phyloP scores from a whole-genome alignment of 257 asterid genomes.

The Vinca minor region DNA sequence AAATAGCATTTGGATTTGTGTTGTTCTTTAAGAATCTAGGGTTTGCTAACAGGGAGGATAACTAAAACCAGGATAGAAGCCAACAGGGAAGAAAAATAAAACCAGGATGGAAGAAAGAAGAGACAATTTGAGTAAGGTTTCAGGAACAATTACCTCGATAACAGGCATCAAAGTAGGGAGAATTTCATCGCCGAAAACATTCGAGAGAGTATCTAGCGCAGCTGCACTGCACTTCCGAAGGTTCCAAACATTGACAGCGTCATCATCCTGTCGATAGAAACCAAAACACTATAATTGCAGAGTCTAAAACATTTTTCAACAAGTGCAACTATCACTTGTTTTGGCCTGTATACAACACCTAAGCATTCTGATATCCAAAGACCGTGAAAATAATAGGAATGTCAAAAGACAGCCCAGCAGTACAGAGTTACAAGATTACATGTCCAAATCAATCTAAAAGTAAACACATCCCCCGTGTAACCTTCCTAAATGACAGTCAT shows the following conservation, averaged over 20 bases:
- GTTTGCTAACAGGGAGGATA: no score
- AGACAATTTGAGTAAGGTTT: background rate
- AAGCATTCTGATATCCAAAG: background rate
- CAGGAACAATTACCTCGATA: conserved; percentile 44
- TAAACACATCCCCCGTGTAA: background rate
- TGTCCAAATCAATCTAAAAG: background rate
- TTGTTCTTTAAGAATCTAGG: no score
- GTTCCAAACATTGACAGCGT: conserved; percentile 82
- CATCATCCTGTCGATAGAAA: conserved; percentile 36
- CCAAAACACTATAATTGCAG: background rate
- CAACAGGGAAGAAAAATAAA: background rate
- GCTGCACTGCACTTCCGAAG: conserved; percentile 85
- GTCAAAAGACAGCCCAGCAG: background rate
- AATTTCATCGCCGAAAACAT: conserved; percentile 83
- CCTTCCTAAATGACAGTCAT: background rate
- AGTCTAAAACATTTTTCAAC: background rate
- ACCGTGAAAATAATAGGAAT: background rate
- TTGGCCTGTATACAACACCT: background rate
- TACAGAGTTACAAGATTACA: background rate
- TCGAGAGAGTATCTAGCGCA: conserved; percentile 54
- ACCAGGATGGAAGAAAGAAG: background rate
- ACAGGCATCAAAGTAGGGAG: conserved; percentile 85
- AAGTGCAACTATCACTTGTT: background rate
- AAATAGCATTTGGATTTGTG: no score
- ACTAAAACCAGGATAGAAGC: background rate